Base-by-base conservation (phyloP, 768 basidiomycete genomes). In the Ephemerocybe angulata region DNA sequence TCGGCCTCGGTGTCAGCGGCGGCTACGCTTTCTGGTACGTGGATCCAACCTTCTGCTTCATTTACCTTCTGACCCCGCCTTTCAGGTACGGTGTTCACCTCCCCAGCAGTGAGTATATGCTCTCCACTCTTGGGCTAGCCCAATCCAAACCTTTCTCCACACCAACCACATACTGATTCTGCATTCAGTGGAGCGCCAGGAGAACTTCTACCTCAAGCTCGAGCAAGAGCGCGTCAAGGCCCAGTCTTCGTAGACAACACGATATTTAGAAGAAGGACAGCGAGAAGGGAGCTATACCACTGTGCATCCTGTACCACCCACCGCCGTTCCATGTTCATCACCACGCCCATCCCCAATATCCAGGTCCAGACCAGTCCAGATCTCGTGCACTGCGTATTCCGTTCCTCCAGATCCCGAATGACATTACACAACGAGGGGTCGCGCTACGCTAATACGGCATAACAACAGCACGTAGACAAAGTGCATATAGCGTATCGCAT, bases 11-110 rank as follows among this genome's bases (percentile, higher is more conserved):
- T 25, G 60, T 86, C 52, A 76, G 83, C 46, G 76, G 80, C 11
- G 93, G 82, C 29, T 95, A 92, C 65, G 80, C 81, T 2, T 97
- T 81, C 76, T 97, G 93, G 93, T 94, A 58, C 61, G 89, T 79
- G 43, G 35, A 11, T 33, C n/a, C 17, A 19, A 22, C 42, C 42
- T 55, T 48, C 22, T 7, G 21, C 35, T 28, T 54, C 58, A 61
- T 61, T 56, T 46, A 28, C 25, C 22, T 51, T 55, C 55, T 72
- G 58, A 33, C 59, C 30, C 27, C 48, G 44, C 24, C 53, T 62
- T 49, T 51, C 65, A 93, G 92, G 92, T 92, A 93, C 76, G 87
- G 88, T 58, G 66, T 76, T 69, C 91, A 95, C 72, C 74, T 94
- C 66, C 87, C 86, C 71, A 53, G 67, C 61, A 75, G 92, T 93